Percentiles rank a stretch among this genome's conserved stretches.
These are phyloP conservation scores for Hericium coralloides DNA, from an alignment of 768 basidiomycete genomes.

Conservation along the genomic window DNA sequence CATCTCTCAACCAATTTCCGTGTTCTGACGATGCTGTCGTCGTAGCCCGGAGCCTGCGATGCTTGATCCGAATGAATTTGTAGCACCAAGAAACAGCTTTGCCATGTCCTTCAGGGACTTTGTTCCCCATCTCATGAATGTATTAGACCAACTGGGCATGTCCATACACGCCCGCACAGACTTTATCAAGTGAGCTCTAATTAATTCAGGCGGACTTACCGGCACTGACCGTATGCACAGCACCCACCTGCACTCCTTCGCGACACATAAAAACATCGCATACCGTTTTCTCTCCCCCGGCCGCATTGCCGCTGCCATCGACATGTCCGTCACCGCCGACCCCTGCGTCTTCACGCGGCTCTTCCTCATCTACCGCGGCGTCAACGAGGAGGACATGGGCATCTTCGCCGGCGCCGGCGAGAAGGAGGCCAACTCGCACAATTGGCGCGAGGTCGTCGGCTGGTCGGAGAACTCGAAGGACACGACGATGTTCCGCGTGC, in stretches of 20 bases:
- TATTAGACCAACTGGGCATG: conserved; percentile 80
- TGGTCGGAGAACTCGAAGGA: conserved; percentile 82
- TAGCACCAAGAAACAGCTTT: conserved; percentile 75
- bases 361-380: conserved; percentile 80
- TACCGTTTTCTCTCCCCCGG: conserved; percentile 80
- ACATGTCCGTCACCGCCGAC: conserved; percentile 75
- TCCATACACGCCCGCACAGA: conserved; percentile 74
- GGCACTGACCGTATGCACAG: conserved; percentile 25
- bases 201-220: conserved; percentile 4
- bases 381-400: conserved; percentile 71
- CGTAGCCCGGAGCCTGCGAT: conserved; percentile 68
- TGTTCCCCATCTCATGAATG: conserved; percentile 68
- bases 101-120: conserved; percentile 81
- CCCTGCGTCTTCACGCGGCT: conserved; percentile 77
- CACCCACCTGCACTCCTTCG: conserved; percentile 68
- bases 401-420: conserved; percentile 72
- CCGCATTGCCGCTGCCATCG: conserved; percentile 78
- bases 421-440: conserved; percentile 74
- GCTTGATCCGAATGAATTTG: conserved; percentile 71
- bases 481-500: conserved; percentile 59
- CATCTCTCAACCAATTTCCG: too few relatives aligned
- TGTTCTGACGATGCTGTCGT: conserved; percentile 1
- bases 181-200: conserved; percentile 59
- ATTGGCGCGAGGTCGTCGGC: conserved; percentile 75
- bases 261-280: conserved; percentile 77